These are phyloP conservation scores for Hypoxylon rickii DNA, from an alignment of 495 filamentous ascomycete species.

Conservation along the genomic window DNA sequence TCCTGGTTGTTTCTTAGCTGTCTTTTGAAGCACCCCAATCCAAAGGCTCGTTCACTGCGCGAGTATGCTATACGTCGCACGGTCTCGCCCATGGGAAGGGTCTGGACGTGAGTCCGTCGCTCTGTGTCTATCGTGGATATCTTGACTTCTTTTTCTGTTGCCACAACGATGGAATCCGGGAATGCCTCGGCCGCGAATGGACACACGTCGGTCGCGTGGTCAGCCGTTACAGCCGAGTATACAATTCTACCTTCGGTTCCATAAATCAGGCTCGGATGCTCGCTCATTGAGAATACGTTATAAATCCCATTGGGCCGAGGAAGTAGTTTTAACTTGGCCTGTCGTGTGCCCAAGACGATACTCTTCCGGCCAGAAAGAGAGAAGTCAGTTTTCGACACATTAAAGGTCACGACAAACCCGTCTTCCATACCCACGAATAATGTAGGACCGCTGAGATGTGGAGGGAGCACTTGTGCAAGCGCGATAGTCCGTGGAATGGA, in stretches of 20 bases:
- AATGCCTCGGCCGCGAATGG: constrained; percentile 82
- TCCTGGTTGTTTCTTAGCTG: constrained; percentile 52
- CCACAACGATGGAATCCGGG: constrained; percentile 78
- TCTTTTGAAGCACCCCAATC: constrained; percentile 80
- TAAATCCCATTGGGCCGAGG: constrained; percentile 64
- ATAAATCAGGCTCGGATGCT: constrained; percentile 92
- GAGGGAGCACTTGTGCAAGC: constrained; percentile 71
- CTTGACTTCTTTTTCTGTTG: constrained; percentile 74
- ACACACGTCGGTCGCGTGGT: constrained; percentile 78
- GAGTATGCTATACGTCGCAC: constrained; percentile 89
- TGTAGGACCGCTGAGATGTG: constrained; percentile 58
- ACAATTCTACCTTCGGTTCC: constrained; percentile 83
- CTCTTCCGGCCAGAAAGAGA: constrained; percentile 73
- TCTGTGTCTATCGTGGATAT: constrained; percentile 83
- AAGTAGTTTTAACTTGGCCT: constrained; percentile 77
- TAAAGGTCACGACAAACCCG: constrained; percentile 87
- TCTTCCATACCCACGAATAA: constrained; percentile 94
- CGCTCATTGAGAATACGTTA: constrained; percentile 91
- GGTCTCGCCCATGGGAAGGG: constrained; percentile 76
- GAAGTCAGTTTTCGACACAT: constrained; percentile 61
- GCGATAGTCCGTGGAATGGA: constrained; percentile 83
- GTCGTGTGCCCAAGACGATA: constrained; percentile 83
- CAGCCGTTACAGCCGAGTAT: constrained; percentile 94
- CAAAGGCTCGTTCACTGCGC: constrained; percentile 76
- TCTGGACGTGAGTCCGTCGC: constrained; percentile 83